phyloP scores from a whole-genome alignment of 805 yeast species.

The Wickerhamiella shivajii region DNA sequence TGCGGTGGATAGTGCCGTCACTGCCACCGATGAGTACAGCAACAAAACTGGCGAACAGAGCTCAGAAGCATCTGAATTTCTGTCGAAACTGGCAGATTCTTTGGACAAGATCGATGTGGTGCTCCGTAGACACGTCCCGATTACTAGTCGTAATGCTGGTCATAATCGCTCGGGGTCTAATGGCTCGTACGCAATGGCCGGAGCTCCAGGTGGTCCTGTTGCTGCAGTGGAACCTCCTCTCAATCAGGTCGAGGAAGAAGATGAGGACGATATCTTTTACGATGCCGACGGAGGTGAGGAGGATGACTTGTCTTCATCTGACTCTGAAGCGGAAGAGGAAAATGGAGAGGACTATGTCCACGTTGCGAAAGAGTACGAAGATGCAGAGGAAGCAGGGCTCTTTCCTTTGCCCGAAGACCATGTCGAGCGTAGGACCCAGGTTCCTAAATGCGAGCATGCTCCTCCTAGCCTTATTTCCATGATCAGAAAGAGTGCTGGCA shows the following conservation, averaged over 20 bases:
- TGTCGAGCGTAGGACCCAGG: slow-evolving; percentile 41
- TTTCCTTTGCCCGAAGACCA: slow-evolving; percentile 47
- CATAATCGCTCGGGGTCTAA: not conserved
- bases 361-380: not conserved
- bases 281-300: slow-evolving; percentile 13
- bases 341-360: slow-evolving; percentile 8
- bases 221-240: slow-evolving; percentile 1
- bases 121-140: not conserved
- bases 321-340: slow-evolving; percentile 12
- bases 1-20: slow-evolving; percentile 1
- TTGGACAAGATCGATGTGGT: slow-evolving; percentile 1
- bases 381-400: slow-evolving; percentile 23
- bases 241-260: slow-evolving; percentile 10
- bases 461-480: slow-evolving; percentile 78
- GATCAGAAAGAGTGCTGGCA: slow-evolving; percentile 81
- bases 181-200: not conserved
- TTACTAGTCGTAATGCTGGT: not conserved
- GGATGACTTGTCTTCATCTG: slow-evolving; percentile 4
- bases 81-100: too few species aligned
- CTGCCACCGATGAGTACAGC: slow-evolving; percentile 1
- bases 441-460: slow-evolving; percentile 38
- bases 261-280: slow-evolving; percentile 13
- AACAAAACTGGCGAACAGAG: too few species aligned
- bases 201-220: not conserved
- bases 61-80: too few species aligned